Evolutionary conservation across 192 early-diverging fungal species (phyloP), one percentile per base, ranked within the genome.

Genomic region (Coemansia sp.): DNA sequence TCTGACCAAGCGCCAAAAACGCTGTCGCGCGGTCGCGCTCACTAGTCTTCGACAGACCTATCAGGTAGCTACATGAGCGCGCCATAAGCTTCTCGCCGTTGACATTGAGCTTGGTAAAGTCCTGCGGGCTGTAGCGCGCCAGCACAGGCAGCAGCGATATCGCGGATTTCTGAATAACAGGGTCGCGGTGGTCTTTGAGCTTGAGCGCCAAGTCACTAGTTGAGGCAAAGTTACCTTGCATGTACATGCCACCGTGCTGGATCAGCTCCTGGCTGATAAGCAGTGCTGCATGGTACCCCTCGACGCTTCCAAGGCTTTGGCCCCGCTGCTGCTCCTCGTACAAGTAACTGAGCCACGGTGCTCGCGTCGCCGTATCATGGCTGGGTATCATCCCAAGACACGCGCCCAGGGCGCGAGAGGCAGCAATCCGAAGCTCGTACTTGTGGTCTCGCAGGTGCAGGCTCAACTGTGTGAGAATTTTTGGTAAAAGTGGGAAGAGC

Each of bases 391-490:
- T 89, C 9, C 87, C 84, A 16, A 97, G 80, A 33, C 93, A 93
- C 3, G 90, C 91, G 24, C 87, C 89, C 22, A 97, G 73, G 43
- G 91, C 89, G 33, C 94, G 92, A 6, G 93, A 93, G 0, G 93
- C 94, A 18, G 90, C 90, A 62, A 93, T 87, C 9, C 97, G 90
- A 52, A 97, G 92, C 16, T 88, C 85, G 60, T 89, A 83, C 71
- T 90, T 91, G 18, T 88, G 83, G 82, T 96, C 95, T 34, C 93
- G 74, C 60, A 97, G 85, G 3, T 88, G 91, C 2, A 92, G 84
- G 90, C 93, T 96, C n/a, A 97, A 86, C 20, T 89, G 68, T 22
- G 95, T 94, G n/a, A 98, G 75, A 41, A 97, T 94, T 51, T 88
- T 91, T 4, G 87, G 83, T 8, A 96, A 92, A 73, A 91, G 92